Conservation (phyloP, 1,139 yeast genomes). For the Casaregolazyma suthepensis region DNA sequence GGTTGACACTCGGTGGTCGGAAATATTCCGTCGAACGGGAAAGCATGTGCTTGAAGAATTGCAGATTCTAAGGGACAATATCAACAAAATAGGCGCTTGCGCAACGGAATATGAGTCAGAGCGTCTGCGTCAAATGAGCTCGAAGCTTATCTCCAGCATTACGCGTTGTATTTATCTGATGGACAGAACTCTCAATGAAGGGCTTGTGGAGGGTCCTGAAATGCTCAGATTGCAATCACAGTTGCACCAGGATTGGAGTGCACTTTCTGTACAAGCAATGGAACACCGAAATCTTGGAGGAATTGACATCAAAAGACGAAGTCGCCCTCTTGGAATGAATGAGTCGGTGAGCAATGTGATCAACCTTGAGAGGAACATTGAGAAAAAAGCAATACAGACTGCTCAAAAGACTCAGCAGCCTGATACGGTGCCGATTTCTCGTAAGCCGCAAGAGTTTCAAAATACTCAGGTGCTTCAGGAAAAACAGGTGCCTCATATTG, state of each 20-base stretch:
- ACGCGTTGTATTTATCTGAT: conserved; percentile 18
- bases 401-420: neutral
- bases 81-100: conserved; percentile 12
- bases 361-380: neutral
- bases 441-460: neutral
- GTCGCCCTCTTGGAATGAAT: neutral
- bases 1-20: conserved; percentile 52
- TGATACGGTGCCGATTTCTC: too few species aligned
- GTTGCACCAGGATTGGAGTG: conserved; percentile 19
- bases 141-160: conserved; percentile 18
- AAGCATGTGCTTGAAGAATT: conserved; percentile 22
- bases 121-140: conserved; percentile 17
- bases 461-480: neutral
- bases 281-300: neutral
- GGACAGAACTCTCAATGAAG: conserved; percentile 22
- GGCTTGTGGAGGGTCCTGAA: conserved; percentile 18
- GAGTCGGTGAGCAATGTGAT: neutral
- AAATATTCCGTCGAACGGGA: conserved; percentile 23
- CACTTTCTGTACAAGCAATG: conserved; percentile 4
- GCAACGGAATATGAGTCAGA: conserved; percentile 14
- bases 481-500: neutral
- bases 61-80: conserved; percentile 17
- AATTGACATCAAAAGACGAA: neutral
- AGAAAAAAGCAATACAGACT: too few species aligned
- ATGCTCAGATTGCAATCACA: conserved; percentile 16